phyloP scores from a whole-genome alignment of 2,329 filamentous ascomycete species.

The Ilyonectria destructans region DNA sequence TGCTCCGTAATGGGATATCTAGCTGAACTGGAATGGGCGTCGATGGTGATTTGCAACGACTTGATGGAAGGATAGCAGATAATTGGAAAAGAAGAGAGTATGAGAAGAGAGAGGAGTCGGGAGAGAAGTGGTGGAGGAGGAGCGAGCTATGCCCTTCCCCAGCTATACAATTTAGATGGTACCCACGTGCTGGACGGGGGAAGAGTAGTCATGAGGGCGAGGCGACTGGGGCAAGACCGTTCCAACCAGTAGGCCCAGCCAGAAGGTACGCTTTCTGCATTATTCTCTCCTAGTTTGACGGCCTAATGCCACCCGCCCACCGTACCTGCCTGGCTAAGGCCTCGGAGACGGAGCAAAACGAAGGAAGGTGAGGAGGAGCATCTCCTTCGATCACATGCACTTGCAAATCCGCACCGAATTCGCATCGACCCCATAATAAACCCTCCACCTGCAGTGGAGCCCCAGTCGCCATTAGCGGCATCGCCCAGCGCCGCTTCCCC shows the following conservation, averaged over 20 bases:
- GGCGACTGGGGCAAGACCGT: constrained; percentile 19
- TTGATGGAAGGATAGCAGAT: constrained; percentile 5
- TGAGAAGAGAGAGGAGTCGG: constrained; percentile 2
- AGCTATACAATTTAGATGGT: constrained; percentile 13
- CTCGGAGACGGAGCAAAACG: constrained; percentile 7
- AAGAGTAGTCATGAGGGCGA: constrained; percentile 16
- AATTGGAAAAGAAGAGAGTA: constrained; percentile 22
- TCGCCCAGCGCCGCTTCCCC: constrained; percentile 10
- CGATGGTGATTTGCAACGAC: neutral
- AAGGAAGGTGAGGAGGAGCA: constrained; percentile 5
- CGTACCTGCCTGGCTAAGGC: constrained; percentile 3
- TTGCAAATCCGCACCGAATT: constrained; percentile 25
- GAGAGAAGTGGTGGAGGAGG: constrained; percentile 13
- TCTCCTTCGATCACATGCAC: constrained; percentile 30
- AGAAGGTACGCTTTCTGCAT: neutral
- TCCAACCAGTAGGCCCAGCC: constrained; percentile 12
- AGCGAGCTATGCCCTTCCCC: constrained; percentile 19
- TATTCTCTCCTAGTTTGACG: neutral
- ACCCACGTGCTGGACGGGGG: constrained; percentile 25
- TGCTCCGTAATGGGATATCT: neutral
- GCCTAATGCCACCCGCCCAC: constrained; percentile 2
- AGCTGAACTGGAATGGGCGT: neutral
- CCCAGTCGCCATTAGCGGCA: constrained; percentile 8
- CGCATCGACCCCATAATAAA: constrained; percentile 24
- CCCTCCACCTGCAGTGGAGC: constrained; percentile 26